phyloP scores from a whole-genome alignment of 169 alveolate genomes.

The Cyclospora cayetanensis region DNA sequence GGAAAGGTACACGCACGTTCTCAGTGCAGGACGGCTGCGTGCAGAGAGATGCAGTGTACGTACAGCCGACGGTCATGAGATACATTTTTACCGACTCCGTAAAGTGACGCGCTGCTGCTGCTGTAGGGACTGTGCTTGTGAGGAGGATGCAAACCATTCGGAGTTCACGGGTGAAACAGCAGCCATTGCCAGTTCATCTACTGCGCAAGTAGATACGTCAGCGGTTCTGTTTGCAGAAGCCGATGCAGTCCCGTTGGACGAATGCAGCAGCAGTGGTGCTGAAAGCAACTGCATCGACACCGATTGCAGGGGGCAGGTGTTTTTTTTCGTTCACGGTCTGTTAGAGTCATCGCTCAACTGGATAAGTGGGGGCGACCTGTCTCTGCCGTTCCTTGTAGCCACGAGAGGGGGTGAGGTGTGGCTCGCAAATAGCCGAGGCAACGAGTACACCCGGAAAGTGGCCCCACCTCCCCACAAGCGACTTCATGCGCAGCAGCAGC shows the following conservation, averaged over 20 bases:
- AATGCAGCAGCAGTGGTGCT: conserved; percentile 12
- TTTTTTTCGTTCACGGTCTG: conserved; percentile 89
- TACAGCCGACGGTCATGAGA: conserved; percentile 65
- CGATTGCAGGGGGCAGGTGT: conserved; percentile 67
- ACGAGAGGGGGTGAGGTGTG: conserved; percentile 89
- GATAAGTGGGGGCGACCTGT: conserved; percentile 79
- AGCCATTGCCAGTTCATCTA: background rate
- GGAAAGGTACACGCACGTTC: conserved; percentile 52
- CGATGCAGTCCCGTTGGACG: background rate
- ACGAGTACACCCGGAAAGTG: conserved; percentile 73
- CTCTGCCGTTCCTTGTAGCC: conserved; percentile 84
- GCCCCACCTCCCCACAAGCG: background rate
- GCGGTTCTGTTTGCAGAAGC: background rate
- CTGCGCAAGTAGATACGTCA: background rate
- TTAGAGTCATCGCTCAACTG: conserved; percentile 87
- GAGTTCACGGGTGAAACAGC: no score
- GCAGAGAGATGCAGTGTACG: conserved; percentile 65
- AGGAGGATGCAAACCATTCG: no score
- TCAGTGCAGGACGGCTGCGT: background rate
- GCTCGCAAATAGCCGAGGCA: conserved; percentile 91
- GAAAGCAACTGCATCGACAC: background rate
- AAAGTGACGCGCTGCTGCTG: conserved; percentile 60
- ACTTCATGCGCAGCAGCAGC: conserved; percentile 54
- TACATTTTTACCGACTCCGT: conserved; percentile 49
- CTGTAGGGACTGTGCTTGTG: background rate